Conservation (phyloP, 1,284 basidiomycete species). For the Pholiota adiposa region DNA sequence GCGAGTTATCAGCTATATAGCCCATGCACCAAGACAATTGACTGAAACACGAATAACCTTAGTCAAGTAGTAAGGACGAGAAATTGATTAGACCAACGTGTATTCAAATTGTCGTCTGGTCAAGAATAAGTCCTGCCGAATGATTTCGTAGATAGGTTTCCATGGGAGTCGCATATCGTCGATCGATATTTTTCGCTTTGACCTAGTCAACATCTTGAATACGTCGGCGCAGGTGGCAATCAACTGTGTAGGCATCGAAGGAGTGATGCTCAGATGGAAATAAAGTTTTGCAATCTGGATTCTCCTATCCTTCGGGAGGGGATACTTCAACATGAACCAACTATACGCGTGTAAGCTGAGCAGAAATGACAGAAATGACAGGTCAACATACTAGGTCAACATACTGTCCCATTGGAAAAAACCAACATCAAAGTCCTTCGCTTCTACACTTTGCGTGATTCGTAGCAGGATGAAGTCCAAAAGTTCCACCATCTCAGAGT, state of each 20-base stretch:
- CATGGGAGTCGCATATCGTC: constrained; percentile 88
- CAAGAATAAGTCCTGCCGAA: constrained; percentile 84
- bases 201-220: constrained; percentile 59
- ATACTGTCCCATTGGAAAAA: constrained; percentile 81
- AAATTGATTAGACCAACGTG: constrained; percentile 49
- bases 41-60: constrained; percentile 38
- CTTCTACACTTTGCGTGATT: constrained; percentile 74
- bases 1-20: constrained; percentile 81
- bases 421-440: constrained; percentile 81
- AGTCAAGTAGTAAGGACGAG: constrained; percentile 8
- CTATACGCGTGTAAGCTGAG: constrained; percentile 40
- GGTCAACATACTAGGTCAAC: constrained; percentile 65
- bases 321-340: constrained; percentile 85
- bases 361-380: not conserved
- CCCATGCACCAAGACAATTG: constrained; percentile 85
- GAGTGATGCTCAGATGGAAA: constrained; percentile 68
- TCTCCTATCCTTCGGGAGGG: constrained; percentile 80
- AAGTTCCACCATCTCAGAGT: constrained; percentile 80
- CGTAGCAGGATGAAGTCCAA: constrained; percentile 79
- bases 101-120: constrained; percentile 84
- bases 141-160: constrained; percentile 83
- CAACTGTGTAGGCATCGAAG: constrained; percentile 64
- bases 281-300: constrained; percentile 82
- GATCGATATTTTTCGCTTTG: constrained; percentile 78
- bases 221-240: constrained; percentile 64